Percentiles rank a stretch among this genome's conserved stretches.
These are phyloP conservation scores for Candida dajiaensis DNA, from an alignment of 805 yeast species.

Conservation along the genomic window DNA sequence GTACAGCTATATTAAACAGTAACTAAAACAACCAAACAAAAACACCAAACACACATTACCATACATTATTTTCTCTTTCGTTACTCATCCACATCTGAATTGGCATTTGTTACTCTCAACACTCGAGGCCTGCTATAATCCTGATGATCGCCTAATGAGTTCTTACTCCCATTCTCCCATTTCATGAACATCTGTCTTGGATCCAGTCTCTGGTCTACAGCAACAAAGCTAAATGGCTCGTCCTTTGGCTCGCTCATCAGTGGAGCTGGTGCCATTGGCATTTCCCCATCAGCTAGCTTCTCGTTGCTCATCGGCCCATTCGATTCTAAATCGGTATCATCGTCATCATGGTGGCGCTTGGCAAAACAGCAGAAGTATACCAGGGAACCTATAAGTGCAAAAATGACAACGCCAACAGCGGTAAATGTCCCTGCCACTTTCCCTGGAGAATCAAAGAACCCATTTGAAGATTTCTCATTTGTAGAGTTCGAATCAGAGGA, in stretches of 20 bases:
- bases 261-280: background rate
- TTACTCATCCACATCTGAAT: background rate
- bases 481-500: slow-evolving; percentile 1
- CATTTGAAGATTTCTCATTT: slow-evolving; percentile 17
- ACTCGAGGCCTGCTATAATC: slow-evolving; percentile 51
- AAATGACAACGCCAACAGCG: slow-evolving; percentile 61
- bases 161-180: slow-evolving; percentile 39
- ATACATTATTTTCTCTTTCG: background rate
- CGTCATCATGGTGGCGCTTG: slow-evolving; percentile 14
- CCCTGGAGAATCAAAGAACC: slow-evolving; percentile 60
- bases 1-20: background rate
- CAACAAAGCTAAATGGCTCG: slow-evolving; percentile 21
- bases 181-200: slow-evolving; percentile 47
- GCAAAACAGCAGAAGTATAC: slow-evolving; percentile 37
- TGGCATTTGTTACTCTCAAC: slow-evolving; percentile 43
- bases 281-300: slow-evolving; percentile 3
- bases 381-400: slow-evolving; percentile 38
- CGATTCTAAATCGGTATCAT: slow-evolving; percentile 12
- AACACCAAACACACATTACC: background rate
- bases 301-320: slow-evolving; percentile 12
- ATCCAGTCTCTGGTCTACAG: slow-evolving; percentile 57
- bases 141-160: slow-evolving; percentile 47
- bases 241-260: slow-evolving; percentile 4
- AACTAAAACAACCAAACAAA: background rate
- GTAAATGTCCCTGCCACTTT: slow-evolving; percentile 79